phyloP scores from a whole-genome alignment of 2,329 filamentous ascomycete genomes.

The Byssoonygena ceratinophila region DNA sequence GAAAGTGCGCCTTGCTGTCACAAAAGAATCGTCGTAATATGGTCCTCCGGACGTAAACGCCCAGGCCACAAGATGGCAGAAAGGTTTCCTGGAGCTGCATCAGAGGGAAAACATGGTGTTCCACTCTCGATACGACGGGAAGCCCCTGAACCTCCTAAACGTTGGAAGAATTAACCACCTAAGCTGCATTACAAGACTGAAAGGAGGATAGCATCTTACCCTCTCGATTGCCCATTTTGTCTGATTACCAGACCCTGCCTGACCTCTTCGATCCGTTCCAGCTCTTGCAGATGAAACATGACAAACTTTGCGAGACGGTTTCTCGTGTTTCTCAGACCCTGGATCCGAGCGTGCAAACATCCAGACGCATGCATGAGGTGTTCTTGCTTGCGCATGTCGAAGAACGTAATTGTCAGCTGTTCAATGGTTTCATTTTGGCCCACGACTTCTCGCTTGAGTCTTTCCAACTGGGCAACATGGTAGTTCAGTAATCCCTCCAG shows the following conservation, averaged over 20 bases:
- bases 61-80: not conserved
- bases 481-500: slow-evolving; percentile 23
- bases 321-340: slow-evolving; percentile 14
- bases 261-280: slow-evolving; percentile 20
- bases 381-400: slow-evolving; percentile 1
- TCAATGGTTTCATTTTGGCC: slow-evolving; percentile 15
- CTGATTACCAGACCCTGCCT: slow-evolving; percentile 1
- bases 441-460: slow-evolving; percentile 22
- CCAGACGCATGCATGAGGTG: slow-evolving; percentile 10
- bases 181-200: not conserved
- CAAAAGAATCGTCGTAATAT: too few species aligned
- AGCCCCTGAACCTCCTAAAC: slow-evolving; percentile 1
- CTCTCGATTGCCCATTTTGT: slow-evolving; percentile 1
- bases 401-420: slow-evolving; percentile 14
- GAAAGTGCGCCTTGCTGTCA: too few species aligned
- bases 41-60: not conserved
- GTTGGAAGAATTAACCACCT: not conserved
- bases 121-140: slow-evolving; percentile 12
- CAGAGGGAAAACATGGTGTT: slow-evolving; percentile 11
- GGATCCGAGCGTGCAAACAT: slow-evolving; percentile 13
- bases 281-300: slow-evolving; percentile 20
- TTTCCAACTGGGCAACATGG: slow-evolving; percentile 22
- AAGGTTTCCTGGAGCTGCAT: not conserved
- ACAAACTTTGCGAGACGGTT: slow-evolving; percentile 18
- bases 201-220: slow-evolving; percentile 8